These are phyloP conservation scores for Botryotinia calthae DNA, from an alignment of 2,329 filamentous ascomycete genomes.

Conservation along the genomic window DNA sequence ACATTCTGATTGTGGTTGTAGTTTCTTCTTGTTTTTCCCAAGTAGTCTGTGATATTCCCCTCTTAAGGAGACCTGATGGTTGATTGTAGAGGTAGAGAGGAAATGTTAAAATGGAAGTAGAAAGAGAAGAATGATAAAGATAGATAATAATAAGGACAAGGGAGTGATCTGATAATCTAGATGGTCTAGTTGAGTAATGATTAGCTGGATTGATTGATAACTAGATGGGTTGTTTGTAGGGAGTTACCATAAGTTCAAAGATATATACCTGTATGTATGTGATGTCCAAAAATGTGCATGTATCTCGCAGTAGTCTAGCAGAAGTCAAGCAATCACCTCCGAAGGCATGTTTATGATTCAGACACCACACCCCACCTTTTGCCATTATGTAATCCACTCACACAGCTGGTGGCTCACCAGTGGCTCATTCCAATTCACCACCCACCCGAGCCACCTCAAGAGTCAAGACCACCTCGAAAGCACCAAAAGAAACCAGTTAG, in stretches of 20 bases:
- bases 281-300: neutral
- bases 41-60: neutral
- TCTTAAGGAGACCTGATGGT: neutral
- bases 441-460: neutral
- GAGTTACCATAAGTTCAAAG: neutral
- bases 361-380: neutral
- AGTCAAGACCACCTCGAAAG: neutral
- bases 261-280: neutral
- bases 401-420: neutral
- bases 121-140: neutral
- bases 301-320: neutral
- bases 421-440: neutral
- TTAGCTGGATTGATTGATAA: neutral
- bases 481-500: neutral
- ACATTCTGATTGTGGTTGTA: constrained; percentile 48
- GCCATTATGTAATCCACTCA: neutral
- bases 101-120: neutral
- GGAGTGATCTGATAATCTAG: neutral
- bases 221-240: neutral
- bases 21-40: neutral
- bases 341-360: neutral
- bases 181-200: neutral
- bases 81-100: neutral
- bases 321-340: neutral
- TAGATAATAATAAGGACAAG: neutral